phyloP scores from a whole-genome alignment of 2,329 filamentous ascomycete genomes.

The Cordyceps militaris region DNA sequence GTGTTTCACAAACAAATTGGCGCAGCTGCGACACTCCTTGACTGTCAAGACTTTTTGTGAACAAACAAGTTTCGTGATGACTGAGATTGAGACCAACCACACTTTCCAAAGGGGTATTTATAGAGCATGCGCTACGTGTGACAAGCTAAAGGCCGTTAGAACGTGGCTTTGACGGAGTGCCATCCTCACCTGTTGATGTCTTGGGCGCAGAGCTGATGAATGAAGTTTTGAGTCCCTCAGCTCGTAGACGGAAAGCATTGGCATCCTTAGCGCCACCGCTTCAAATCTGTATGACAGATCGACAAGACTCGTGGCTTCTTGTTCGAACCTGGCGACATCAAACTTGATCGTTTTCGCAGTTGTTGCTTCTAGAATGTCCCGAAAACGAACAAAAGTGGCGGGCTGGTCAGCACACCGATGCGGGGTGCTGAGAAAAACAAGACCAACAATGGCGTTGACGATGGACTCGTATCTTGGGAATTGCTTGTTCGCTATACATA shows the following conservation, averaged over 20 bases:
- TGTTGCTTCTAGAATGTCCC: constrained; percentile 7
- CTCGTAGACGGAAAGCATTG: constrained; percentile 7
- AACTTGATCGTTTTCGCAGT: not conserved
- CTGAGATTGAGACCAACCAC: constrained; percentile 9
- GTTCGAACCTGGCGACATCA: not conserved
- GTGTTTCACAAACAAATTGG: constrained; percentile 2
- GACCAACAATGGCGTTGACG: constrained; percentile 4
- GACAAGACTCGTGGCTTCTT: not conserved
- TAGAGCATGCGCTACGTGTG: constrained; percentile 1
- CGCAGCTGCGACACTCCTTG: constrained; percentile 5
- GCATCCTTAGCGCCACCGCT: not conserved
- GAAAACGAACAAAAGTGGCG: not conserved
- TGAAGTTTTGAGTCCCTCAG: not conserved
- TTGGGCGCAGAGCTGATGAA: not conserved
- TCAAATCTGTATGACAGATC: constrained; percentile 6
- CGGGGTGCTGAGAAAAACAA: constrained; percentile 10
- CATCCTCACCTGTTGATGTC: not conserved
- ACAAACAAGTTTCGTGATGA: constrained; percentile 8
- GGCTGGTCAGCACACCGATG: constrained; percentile 6
- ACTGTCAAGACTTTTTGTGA: not conserved
- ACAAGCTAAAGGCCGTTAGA: not conserved
- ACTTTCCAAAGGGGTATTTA: not conserved
- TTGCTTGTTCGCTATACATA: constrained; percentile 9
- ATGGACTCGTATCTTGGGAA: constrained; percentile 3
- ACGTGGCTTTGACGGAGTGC: not conserved